Base-by-base conservation (phyloP, 352 stramenopile species). In the Globisporangium perplexum region DNA sequence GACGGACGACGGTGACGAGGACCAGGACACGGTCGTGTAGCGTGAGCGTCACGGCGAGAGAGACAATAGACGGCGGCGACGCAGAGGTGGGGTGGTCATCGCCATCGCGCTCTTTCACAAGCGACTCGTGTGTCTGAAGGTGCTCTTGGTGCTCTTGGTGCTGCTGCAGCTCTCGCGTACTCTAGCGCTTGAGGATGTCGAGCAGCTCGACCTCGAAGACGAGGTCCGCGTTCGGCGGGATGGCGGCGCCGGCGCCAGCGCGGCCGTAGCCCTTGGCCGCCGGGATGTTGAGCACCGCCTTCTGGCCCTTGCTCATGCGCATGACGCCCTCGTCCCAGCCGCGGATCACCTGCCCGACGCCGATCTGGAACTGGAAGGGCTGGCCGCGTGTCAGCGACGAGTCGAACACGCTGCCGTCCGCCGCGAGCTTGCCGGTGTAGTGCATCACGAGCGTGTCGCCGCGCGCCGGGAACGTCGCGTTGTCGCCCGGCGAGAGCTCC, bases 301-400 rank as follows among this genome's bases (percentile, higher is more conserved):
- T 95, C 74, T 98, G 90, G 26, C 95, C 94, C 47, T 98, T 86
- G 55, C 75, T 96, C 95, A 99, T 98, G 67, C 90, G 72, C 71
- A 97, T 77, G 26, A 99, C 92, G 20, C 94, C 85, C 60, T 98
- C 88, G 65, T 98, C 94, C 94, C 92, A 98, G 43, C 94, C 94
- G 59, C 93, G 81, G 68, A 98, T 98, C 14, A 98, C 93, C 63
- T 96, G 79, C 10, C 80, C 83, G 14, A 86, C 69, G 35, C 81
- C 81, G 45, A 93, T 84, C 47, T 77, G 68, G 65, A 93, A 93
- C 63, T 86, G 65, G 65, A 93, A 93, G 17, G 83, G 83, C 65
- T 86, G 63, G 5, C 71, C 75, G 45, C 83, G 80, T 55, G 85
- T 69, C 38, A 61, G 77, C 44, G 78, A 90, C 57, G 83, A 93